Evolutionary conservation across 371 early-diverging fungal genomes (phyloP), one percentile per base, ranked within the genome.

Genomic region (Saksenaea oblongispora): DNA sequence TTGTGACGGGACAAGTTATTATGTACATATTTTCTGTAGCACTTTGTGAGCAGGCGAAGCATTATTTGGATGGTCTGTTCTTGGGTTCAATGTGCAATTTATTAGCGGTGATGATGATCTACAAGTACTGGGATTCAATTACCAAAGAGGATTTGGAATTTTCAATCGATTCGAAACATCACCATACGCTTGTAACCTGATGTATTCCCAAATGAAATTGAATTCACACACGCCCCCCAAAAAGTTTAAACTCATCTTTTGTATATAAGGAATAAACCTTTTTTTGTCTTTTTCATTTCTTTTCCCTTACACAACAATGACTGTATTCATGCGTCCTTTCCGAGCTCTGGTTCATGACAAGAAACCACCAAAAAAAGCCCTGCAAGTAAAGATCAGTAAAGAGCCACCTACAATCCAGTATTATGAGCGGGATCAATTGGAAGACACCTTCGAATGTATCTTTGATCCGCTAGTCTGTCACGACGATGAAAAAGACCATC

Each of bases 121-220:
- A 95, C 84, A 95, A 95, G 73, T 95, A 91, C 76, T 95, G 96
- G 96, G 95, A 95, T 74, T 87, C 88, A 5, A 95, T 95, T 67
- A 95, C 96, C 34, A 93, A 92, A 72, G 96, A 95, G 70, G 96
- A 95, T 70, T 75, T 95, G 31, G 96, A 95, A 76, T 95, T 95
- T 70, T 85, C 88, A 37, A 92, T 95, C 35, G 92, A 89, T 59
- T 88, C 92, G 9, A 91, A 79, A 34, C 72, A 74, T 18, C 74
- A 69, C 51, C 51, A 47, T 22, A 47, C 51, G 10, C 51, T 47
- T 47, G 51, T 22, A 47, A 47, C 51, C 22, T 47, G 24, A 47
- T 17, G 10, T 15, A 37, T 14, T 44, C 10, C 44, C 7, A 15
- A 36, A 36, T 14, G n/a, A 39, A 39, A 18, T 22, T 17, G 10